Percentiles rank a stretch among this genome's conserved stretches.
These are phyloP conservation scores for Xerocomellus amylosporus DNA, from an alignment of 768 basidiomycete species.

Conservation along the genomic window DNA sequence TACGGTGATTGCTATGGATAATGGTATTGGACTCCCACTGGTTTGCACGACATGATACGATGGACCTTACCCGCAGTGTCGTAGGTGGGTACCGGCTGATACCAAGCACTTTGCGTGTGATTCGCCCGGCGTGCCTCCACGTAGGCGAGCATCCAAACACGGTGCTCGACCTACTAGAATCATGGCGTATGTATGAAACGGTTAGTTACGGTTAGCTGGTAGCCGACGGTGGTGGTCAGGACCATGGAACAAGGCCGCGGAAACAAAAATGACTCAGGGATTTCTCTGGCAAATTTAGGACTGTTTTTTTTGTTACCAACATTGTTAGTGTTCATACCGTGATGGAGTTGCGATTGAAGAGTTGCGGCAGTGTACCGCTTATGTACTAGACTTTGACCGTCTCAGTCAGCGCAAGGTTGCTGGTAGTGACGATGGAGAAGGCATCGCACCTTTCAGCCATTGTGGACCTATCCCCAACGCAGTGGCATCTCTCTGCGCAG, in stretches of 20 bases:
- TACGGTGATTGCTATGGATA: not conserved
- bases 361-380: not conserved
- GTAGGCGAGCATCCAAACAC: not conserved
- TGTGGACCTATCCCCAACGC: slow-evolving; percentile 79
- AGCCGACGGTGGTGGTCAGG: too few species aligned
- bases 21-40: not conserved
- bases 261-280: not conserved
- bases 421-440: slow-evolving; percentile 38
- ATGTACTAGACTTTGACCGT: too few species aligned
- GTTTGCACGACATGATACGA: not conserved
- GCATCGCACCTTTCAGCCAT: slow-evolving; percentile 76
- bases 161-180: too few species aligned
- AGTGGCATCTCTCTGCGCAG: slow-evolving; percentile 75
- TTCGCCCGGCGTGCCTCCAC: not conserved
- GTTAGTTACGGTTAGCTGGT: too few species aligned
- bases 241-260: too few species aligned
- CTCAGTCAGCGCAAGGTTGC: not conserved
- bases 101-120: not conserved
- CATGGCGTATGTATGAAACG: too few species aligned
- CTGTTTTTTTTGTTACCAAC: too few species aligned
- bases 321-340: too few species aligned
- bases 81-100: not conserved
- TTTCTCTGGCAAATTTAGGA: not conserved
- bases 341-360: too few species aligned
- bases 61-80: not conserved